These are phyloP conservation scores for Gossypium arboreum DNA, from an alignment of 345 rosid species.

Conservation along the genomic window DNA sequence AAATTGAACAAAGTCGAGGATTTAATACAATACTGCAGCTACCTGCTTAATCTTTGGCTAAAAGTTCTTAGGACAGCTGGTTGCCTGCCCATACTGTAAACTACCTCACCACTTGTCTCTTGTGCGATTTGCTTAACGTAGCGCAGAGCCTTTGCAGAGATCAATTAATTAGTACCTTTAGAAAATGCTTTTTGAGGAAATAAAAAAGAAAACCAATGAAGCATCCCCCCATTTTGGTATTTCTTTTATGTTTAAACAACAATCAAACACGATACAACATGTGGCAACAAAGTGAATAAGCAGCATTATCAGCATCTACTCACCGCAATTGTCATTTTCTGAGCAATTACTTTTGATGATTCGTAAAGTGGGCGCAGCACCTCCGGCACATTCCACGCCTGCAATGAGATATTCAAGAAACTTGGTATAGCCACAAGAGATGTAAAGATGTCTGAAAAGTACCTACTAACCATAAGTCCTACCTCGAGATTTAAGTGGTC, in stretches of 20 bases:
- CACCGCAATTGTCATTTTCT: conserved; percentile 87
- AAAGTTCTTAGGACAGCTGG: conserved; percentile 94
- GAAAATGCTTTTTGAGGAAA: background rate
- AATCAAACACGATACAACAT: background rate
- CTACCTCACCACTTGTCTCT: conserved; percentile 93
- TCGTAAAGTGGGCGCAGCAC: conserved; percentile 93
- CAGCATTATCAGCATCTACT: conserved; percentile 27
- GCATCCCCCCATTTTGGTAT: too few relatives aligned
- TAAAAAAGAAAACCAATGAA: background rate
- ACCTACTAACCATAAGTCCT: background rate
- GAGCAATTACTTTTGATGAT: conserved; percentile 91
- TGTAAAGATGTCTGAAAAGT: background rate
- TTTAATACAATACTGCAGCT: background rate
- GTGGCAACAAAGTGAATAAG: background rate
- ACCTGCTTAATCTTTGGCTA: conserved; percentile 97
- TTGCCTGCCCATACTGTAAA: conserved; percentile 91
- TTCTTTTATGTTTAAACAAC: background rate
- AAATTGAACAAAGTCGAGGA: background rate
- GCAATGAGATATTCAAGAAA: conserved; percentile 8
- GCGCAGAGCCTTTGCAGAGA: conserved; percentile 65
- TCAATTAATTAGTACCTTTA: conserved; percentile 14
- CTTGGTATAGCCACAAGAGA: background rate
- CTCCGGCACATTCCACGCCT: conserved; percentile 99
- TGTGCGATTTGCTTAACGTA: conserved; percentile 86
- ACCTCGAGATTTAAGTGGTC: conserved; percentile 98